phyloP scores from a whole-genome alignment of 2,329 filamentous ascomycete genomes.

The Aspergillus flavus region DNA sequence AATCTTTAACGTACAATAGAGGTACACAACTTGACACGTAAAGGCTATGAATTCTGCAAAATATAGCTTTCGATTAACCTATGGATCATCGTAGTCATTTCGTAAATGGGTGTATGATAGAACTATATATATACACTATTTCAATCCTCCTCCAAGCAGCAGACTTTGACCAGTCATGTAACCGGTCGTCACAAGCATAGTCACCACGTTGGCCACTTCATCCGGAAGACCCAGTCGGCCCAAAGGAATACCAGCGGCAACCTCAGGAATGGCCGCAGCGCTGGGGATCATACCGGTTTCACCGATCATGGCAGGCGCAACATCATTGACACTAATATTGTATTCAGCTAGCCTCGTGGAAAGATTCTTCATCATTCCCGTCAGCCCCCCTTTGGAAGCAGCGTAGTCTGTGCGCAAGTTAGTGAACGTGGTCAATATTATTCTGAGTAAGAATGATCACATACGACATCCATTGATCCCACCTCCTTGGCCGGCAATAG shows the following conservation, averaged over 20 bases:
- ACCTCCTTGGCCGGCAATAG: slow-evolving; percentile 64
- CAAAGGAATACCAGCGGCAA: slow-evolving; percentile 62
- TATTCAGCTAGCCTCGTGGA: slow-evolving; percentile 60
- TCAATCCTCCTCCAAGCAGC: slow-evolving; percentile 56
- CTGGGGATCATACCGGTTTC: slow-evolving; percentile 65
- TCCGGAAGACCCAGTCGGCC: slow-evolving; percentile 60
- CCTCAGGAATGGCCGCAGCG: slow-evolving; percentile 59
- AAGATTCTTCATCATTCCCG: slow-evolving; percentile 67
- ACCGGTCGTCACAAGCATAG: slow-evolving; percentile 63
- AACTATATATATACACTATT: slow-evolving; percentile 32
- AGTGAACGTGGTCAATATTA: not conserved
- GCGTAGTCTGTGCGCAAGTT: slow-evolving; percentile 47
- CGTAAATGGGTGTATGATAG: not conserved
- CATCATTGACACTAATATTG: slow-evolving; percentile 68
- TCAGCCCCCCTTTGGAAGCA: slow-evolving; percentile 64
- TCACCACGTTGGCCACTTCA: slow-evolving; percentile 63
- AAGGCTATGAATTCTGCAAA: not conserved
- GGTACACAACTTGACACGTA: not conserved
- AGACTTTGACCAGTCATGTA: slow-evolving; percentile 63
- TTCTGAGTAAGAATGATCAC: slow-evolving; percentile 14
- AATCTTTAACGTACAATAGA: not conserved
- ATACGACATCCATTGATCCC: slow-evolving; percentile 64
- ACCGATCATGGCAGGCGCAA: slow-evolving; percentile 70
- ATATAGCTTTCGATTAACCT: not conserved
- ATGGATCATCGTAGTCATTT: slow-evolving; percentile 23